Evolutionary conservation across 2,329 filamentous ascomycete species (phyloP).

Genomic region (Epicoccum nigrum): DNA sequence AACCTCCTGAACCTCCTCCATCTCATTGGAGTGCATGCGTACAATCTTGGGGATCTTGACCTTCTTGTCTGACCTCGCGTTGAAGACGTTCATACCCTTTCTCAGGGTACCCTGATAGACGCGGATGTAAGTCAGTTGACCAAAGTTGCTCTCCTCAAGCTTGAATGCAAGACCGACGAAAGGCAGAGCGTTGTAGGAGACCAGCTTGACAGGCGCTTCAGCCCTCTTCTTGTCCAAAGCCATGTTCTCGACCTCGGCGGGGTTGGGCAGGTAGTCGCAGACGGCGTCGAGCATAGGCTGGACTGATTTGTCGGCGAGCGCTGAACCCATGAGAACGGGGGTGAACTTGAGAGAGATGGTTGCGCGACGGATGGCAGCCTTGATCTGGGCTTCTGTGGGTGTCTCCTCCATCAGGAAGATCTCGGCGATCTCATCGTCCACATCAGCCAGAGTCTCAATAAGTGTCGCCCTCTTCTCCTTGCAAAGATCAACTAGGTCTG

Average conservation of each 20-base stretch:
- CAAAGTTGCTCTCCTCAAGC: slow-evolving; percentile 98
- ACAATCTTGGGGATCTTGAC: slow-evolving; percentile 97
- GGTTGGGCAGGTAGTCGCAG: slow-evolving; percentile 94
- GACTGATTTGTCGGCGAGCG: slow-evolving; percentile 90
- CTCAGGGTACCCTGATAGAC: slow-evolving; percentile 93
- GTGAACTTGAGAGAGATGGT: slow-evolving; percentile 92
- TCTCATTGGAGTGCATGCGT: slow-evolving; percentile 99
- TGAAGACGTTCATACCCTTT: slow-evolving; percentile 91
- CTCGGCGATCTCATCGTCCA: slow-evolving; percentile 97
- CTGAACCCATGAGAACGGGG: slow-evolving; percentile 95
- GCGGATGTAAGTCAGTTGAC: slow-evolving; percentile 96
- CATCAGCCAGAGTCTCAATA: slow-evolving; percentile 94
- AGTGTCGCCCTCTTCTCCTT: slow-evolving; percentile 83
- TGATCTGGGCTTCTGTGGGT: slow-evolving; percentile 82
- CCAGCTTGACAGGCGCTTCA: slow-evolving; percentile 82
- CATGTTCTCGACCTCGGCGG: slow-evolving; percentile 84
- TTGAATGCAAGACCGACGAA: slow-evolving; percentile 98
- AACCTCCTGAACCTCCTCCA: slow-evolving; percentile 94
- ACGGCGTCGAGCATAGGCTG: slow-evolving; percentile 97
- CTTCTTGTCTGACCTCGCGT: slow-evolving; percentile 92
- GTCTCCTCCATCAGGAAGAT: slow-evolving; percentile 87
- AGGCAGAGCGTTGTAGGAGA: slow-evolving; percentile 90
- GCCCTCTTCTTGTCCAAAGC: slow-evolving; percentile 81
- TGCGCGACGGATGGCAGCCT: slow-evolving; percentile 85
- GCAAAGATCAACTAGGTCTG: slow-evolving; percentile 75